These are phyloP conservation scores for Yueomyces sinensis DNA, from an alignment of 805 yeast genomes.

Conservation along the genomic window DNA sequence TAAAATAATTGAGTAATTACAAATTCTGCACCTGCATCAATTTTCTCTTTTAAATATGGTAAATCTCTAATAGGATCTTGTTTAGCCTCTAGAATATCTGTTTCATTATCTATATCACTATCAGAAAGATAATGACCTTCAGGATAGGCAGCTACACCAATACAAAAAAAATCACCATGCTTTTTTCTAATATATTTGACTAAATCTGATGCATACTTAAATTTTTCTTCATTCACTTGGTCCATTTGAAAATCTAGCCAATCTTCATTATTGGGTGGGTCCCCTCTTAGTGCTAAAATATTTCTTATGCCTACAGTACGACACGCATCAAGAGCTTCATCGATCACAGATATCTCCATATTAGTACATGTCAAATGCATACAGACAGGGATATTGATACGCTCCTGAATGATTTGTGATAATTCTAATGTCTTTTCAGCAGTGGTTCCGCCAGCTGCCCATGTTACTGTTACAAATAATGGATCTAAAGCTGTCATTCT, in stretches of 20 bases:
- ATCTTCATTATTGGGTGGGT: constrained; percentile 64
- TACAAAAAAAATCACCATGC: constrained; percentile 73
- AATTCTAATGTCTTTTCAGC: constrained; percentile 74
- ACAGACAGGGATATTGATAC: constrained; percentile 76
- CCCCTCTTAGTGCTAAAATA: constrained; percentile 89
- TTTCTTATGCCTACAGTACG: constrained; percentile 70
- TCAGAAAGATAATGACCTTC: constrained; percentile 55
- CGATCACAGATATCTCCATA: constrained; percentile 64
- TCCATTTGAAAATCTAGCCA: constrained; percentile 16
- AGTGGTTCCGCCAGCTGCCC: constrained; percentile 99
- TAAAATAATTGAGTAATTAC: constrained; percentile 84
- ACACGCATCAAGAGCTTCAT: constrained; percentile 62
- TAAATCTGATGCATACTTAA: constrained; percentile 72
- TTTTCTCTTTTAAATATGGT: constrained; percentile 69
- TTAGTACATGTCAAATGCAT: constrained; percentile 95
- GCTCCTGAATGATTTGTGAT: constrained; percentile 63
- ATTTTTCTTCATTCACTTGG: constrained; percentile 28
- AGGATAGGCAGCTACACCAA: constrained; percentile 97
- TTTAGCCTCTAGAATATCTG: constrained; percentile 43
- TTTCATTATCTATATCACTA: constrained; percentile 44
- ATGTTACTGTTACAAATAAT: constrained; percentile 80
- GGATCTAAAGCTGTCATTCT: constrained; percentile 87
- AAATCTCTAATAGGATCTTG: constrained; percentile 62
- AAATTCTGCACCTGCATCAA: constrained; percentile 91
- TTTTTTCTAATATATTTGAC: constrained; percentile 61